Conservation (phyloP, 192 early-diverging fungal genomes). For the Powellomyces hirtus region DNA sequence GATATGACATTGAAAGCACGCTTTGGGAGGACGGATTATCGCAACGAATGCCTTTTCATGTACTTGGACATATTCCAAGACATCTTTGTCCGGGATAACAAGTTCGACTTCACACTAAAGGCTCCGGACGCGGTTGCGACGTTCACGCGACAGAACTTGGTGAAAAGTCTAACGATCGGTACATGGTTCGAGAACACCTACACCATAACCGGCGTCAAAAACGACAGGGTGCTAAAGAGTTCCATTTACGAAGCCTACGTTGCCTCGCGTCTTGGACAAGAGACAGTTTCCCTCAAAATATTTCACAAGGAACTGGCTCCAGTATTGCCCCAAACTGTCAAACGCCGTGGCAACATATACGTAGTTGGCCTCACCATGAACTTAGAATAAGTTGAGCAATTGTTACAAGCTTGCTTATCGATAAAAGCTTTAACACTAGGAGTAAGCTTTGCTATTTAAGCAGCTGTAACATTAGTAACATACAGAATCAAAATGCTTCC, state of each 20-base stretch:
- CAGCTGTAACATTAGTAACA: too few relatives aligned
- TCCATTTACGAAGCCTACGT: neutral
- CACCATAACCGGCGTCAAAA: neutral
- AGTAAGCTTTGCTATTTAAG: too few relatives aligned
- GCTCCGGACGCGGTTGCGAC: neutral
- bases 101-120: neutral
- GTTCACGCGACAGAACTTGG: neutral
- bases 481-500: too few relatives aligned
- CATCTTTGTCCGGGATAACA: neutral
- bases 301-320: neutral
- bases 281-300: neutral
- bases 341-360: too few relatives aligned
- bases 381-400: too few relatives aligned
- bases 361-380: too few relatives aligned
- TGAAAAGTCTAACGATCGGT: neutral
- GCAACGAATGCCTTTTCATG: slow-evolving; percentile 15
- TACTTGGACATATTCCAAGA: neutral
- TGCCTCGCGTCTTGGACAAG: neutral
- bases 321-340: neutral
- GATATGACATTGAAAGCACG: neutral
- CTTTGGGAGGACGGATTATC: neutral
- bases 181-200: slow-evolving; percentile 15
- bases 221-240: neutral
- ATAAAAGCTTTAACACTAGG: too few relatives aligned
- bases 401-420: too few relatives aligned